Evolutionary conservation across 345 rosid species (phyloP).

Genomic region (Gynandropsis gynandra): DNA sequence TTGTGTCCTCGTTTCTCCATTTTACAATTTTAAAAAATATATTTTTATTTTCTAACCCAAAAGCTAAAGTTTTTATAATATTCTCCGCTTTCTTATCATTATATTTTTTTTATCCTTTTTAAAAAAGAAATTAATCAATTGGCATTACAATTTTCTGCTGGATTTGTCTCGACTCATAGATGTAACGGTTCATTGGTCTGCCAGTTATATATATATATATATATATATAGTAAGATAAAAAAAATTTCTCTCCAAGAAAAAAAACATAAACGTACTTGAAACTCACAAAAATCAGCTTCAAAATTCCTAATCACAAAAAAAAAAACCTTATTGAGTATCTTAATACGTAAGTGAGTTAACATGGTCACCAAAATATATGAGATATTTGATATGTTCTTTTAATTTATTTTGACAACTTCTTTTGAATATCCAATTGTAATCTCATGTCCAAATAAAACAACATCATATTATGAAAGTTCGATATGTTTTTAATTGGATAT

Average conservation of each 20-base stretch:
- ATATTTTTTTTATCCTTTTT: background rate
- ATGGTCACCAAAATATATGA: too few species aligned
- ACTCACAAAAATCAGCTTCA: constrained; percentile 3
- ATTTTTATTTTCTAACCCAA: constrained; percentile 15
- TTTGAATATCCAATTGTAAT: too few species aligned
- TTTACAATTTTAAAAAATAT: constrained; percentile 14
- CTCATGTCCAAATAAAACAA: too few species aligned
- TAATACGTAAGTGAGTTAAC: too few species aligned
- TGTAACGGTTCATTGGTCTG: constrained; percentile 14
- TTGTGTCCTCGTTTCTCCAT: constrained; percentile 15
- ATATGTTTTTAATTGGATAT: too few species aligned
- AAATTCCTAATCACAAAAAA: too few species aligned
- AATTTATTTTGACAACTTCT: too few species aligned
- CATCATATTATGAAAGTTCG: too few species aligned
- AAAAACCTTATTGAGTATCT: too few species aligned
- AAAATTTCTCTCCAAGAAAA: background rate
- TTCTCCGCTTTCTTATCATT: constrained; percentile 17
- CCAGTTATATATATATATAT: too few species aligned
- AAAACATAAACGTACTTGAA: constrained; percentile 1
- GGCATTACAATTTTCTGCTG: constrained; percentile 4
- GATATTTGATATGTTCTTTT: too few species aligned
- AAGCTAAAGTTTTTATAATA: constrained; percentile 23
- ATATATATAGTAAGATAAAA: too few species aligned
- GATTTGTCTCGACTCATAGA: constrained; percentile 5
- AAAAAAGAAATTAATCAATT: background rate